Evolutionary conservation across 768 basidiomycete genomes (phyloP).

Genomic region (Xerocomellus dryophilus): DNA sequence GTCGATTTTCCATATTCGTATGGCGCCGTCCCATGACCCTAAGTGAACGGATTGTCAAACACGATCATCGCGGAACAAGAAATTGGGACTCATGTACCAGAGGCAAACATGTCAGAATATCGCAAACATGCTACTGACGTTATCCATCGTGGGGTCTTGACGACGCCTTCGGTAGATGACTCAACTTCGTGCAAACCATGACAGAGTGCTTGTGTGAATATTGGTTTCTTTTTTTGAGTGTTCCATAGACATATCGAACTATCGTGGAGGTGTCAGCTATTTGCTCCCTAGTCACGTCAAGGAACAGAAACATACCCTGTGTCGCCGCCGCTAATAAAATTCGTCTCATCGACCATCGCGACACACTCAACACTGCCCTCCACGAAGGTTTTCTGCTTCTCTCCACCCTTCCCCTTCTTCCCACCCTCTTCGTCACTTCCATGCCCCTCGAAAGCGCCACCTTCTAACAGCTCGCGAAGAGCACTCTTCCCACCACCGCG

Average conservation of each 20-base stretch:
- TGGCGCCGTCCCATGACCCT: conserved; percentile 93
- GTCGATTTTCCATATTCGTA: conserved; percentile 91
- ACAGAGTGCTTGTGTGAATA: conserved; percentile 81
- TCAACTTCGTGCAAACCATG: conserved; percentile 78
- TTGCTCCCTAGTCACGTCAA: neutral
- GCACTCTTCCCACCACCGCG: conserved; percentile 89
- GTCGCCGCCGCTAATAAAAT: conserved; percentile 92
- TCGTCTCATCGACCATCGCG: conserved; percentile 92
- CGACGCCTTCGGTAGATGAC: conserved; percentile 70
- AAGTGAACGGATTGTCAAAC: neutral
- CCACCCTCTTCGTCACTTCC: conserved; percentile 48
- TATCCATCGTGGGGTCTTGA: conserved; percentile 87
- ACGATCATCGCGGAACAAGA: neutral
- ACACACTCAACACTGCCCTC: conserved; percentile 93
- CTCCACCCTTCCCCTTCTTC: conserved; percentile 30
- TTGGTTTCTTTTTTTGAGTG: conserved; percentile 90
- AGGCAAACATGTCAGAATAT: conserved; percentile 89
- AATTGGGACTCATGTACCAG: conserved; percentile 51
- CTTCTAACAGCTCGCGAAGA: conserved; percentile 77
- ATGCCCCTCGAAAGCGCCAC: conserved; percentile 57
- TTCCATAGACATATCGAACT: conserved; percentile 90
- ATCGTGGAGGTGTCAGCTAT: neutral
- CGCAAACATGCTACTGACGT: conserved; percentile 77
- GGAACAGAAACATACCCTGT: conserved; percentile 65
- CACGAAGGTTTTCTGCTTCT: conserved; percentile 47